A percentile compares a stretch with the other conserved stretches of the same genome.
Evolutionary conservation across 208 protist genomes (phyloP).

Genomic region (Trypanosomatidae sp.): DNA sequence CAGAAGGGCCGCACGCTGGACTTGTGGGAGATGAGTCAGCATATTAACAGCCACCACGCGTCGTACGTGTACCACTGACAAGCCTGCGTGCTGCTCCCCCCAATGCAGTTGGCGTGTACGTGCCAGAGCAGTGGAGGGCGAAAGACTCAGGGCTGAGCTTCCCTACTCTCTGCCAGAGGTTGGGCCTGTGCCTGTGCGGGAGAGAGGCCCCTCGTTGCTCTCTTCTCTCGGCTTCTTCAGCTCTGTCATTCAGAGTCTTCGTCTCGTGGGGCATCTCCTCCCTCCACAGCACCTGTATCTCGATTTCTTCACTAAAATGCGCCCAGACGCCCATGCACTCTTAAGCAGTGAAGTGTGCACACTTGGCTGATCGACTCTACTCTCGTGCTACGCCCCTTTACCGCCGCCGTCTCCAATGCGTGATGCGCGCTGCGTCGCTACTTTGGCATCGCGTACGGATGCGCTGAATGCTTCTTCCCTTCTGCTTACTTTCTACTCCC

Average conservation of each 20-base stretch:
- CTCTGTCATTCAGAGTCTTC: not conserved
- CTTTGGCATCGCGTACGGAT: not conserved
- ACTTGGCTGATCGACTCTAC: not conserved
- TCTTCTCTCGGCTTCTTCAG: not conserved
- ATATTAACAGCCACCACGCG: constrained; percentile 12
- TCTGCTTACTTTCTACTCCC: not conserved
- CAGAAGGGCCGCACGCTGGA: constrained; percentile 27
- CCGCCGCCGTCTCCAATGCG: not conserved
- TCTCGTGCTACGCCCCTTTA: not conserved
- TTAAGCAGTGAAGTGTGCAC: too few relatives aligned
- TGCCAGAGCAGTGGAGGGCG: not conserved
- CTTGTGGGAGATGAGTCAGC: constrained; percentile 22
- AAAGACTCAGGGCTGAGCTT: not conserved
- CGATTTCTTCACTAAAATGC: not conserved
- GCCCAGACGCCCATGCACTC: not conserved
- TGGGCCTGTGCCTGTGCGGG: not conserved
- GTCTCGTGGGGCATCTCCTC: not conserved
- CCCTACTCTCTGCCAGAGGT: not conserved
- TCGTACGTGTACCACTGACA: constrained; percentile 25
- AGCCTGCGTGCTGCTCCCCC: not conserved
- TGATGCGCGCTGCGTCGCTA: not conserved
- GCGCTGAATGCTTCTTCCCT: too few relatives aligned
- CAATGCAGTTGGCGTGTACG: not conserved
- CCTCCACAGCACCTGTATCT: not conserved
- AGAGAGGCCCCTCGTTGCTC: not conserved